Conservation (phyloP, 2,329 filamentous ascomycete species). For the Ophiostoma piceae region DNA sequence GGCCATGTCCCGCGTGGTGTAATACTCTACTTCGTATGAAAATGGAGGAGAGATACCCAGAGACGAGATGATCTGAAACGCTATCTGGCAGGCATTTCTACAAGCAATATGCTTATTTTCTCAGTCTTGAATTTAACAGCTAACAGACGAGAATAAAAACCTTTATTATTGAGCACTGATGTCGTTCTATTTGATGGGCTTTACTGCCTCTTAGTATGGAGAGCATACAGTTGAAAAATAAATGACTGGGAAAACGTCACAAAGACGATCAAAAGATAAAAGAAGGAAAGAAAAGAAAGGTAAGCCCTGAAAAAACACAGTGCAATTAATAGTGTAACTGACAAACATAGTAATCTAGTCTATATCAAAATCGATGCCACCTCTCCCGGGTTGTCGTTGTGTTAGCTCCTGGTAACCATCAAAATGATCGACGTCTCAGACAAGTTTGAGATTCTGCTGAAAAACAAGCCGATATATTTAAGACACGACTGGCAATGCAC, state of each 20-base stretch:
- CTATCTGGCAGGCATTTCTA: too few species aligned
- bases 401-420: neutral
- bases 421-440: conserved; percentile 15
- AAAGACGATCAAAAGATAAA: neutral
- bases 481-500: neutral
- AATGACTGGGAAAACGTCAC: too few species aligned
- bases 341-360: neutral
- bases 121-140: neutral
- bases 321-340: neutral
- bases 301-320: too few species aligned
- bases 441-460: conserved; percentile 8
- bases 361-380: neutral
- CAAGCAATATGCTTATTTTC: neutral
- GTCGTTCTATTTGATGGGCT: neutral
- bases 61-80: conserved; percentile 5
- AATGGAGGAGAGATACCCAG: neutral
- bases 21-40: neutral
- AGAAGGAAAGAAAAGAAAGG: too few species aligned
- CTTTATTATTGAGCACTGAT: neutral
- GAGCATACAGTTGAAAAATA: too few species aligned
- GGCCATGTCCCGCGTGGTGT: neutral
- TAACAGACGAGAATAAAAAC: too few species aligned
- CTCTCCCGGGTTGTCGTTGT: neutral
- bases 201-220: neutral
- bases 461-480: conserved; percentile 8